Base-by-base conservation (phyloP, 1,284 basidiomycete species). In the Apiotrichum veenhuisii region DNA sequence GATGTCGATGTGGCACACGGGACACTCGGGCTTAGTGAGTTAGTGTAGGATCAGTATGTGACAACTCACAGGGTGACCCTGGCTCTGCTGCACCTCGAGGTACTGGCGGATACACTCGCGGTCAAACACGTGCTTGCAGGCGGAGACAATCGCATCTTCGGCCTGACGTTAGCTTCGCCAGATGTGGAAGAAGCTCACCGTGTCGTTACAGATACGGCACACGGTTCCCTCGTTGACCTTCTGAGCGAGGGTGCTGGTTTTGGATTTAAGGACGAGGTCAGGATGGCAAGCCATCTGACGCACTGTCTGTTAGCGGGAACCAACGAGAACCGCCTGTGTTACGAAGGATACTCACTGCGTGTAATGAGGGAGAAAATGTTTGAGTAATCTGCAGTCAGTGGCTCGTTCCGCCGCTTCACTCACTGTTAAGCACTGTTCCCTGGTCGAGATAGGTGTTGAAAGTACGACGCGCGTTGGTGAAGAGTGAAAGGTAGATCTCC, bases 31-130 rank as follows among this genome's bases (percentile, higher is more conserved):
- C 86, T 91, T 42, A 1, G 14, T 1, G 14, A 50, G n/a, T 58
- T 18, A 61, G 46, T 20, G 1, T 3, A 2, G 5, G 4, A 11
- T n/a, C 10, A 26, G 14, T 18, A 22, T 36, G 3, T 10, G 33
- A 33, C 8, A 42, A 77, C 84, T 52, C 62, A 89, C 91, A 47
- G 82, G 77, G 64, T 90, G 88, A n/a, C 87, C 82, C 20, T 85
- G 83, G 1, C 85, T 40, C 43, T 71, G 67, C 45, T 71, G 68
- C 3, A 74, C 82, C 62, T 89, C 84, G 50, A 98, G 81, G 72
- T 98, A 98, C 75, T 96, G 92, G 66, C 85, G 86, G 71, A 98
- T 94, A 69, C 96, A 99, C 73, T 95, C 91, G 60, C 96, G 85
- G 73, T 97, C 93, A 55, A 80, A 79, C n/a, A 79, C 74, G 57